These are phyloP conservation scores for Pseudogymnoascus sp. DNA, from an alignment of 2,329 filamentous ascomycete species.

Conservation along the genomic window DNA sequence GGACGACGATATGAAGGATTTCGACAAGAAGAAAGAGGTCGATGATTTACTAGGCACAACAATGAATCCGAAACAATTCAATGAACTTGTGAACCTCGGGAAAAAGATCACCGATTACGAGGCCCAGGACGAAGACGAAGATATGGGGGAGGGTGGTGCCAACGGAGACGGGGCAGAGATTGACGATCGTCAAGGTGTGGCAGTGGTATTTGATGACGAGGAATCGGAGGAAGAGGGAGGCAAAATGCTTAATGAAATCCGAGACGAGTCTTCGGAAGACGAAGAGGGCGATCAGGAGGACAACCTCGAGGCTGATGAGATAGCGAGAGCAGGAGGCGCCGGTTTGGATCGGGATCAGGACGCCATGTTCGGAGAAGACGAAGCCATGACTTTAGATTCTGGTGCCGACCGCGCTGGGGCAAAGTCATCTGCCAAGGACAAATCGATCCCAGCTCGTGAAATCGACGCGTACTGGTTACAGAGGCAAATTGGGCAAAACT, in stretches of 20 bases:
- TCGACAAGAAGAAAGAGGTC: slow-evolving; percentile 96
- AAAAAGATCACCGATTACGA: slow-evolving; percentile 99
- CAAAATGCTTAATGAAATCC: slow-evolving; percentile 73
- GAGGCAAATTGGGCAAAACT: slow-evolving; percentile 79
- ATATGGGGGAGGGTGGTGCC: slow-evolving; percentile 63
- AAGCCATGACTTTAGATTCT: slow-evolving; percentile 79
- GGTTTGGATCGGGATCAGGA: slow-evolving; percentile 43
- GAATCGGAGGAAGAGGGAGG: slow-evolving; percentile 77
- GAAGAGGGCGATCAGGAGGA: slow-evolving; percentile 63
- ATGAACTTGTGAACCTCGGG: slow-evolving; percentile 88
- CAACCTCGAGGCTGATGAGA: slow-evolving; percentile 42
- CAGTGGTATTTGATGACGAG: slow-evolving; percentile 91
- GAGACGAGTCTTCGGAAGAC: slow-evolving; percentile 78
- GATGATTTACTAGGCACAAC: slow-evolving; percentile 85
- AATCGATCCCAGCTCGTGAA: slow-evolving; percentile 71
- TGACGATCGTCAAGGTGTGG: slow-evolving; percentile 91
- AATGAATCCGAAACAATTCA: slow-evolving; percentile 85
- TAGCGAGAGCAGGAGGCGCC: slow-evolving; percentile 44
- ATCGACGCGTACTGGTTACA: slow-evolving; percentile 98
- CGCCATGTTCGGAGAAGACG: slow-evolving; percentile 49
- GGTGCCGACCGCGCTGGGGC: slow-evolving; percentile 43
- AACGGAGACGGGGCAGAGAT: slow-evolving; percentile 69
- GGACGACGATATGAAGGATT: slow-evolving; percentile 91
- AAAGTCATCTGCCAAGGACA: slow-evolving; percentile 41
- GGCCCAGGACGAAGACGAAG: slow-evolving; percentile 89